phyloP scores from a whole-genome alignment of 495 filamentous ascomycete species.

The Parathielavia hyrcaniae region DNA sequence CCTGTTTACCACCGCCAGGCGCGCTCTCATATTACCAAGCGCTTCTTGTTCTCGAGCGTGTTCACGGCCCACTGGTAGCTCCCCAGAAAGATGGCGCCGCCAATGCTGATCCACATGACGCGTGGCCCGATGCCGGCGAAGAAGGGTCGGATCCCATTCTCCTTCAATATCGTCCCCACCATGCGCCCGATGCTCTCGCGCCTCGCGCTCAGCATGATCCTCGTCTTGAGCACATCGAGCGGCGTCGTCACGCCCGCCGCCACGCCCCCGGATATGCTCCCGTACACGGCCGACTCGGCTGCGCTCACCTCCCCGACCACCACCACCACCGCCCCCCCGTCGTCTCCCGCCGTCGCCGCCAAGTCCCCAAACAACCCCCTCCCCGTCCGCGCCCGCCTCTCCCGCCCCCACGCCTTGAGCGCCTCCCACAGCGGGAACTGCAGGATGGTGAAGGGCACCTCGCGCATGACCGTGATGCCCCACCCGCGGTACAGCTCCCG shows the following conservation, averaged over 20 bases:
- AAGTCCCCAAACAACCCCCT: slow-evolving; percentile 44
- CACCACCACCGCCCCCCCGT: background rate
- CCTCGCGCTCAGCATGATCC: slow-evolving; percentile 78
- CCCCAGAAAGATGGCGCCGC: slow-evolving; percentile 90
- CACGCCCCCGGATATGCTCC: slow-evolving; percentile 73
- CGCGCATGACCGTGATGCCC: slow-evolving; percentile 83
- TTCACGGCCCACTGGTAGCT: slow-evolving; percentile 91
- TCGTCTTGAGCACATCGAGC: slow-evolving; percentile 91
- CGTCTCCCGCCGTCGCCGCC: background rate
- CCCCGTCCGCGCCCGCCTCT: slow-evolving; percentile 34
- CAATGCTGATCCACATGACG: slow-evolving; percentile 88
- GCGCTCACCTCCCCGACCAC: slow-evolving; percentile 51
- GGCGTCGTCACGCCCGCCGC: slow-evolving; percentile 89
- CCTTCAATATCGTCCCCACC: slow-evolving; percentile 58
- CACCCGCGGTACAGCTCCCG: slow-evolving; percentile 85
- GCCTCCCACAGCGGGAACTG: slow-evolving; percentile 97
- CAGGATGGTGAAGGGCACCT: slow-evolving; percentile 94
- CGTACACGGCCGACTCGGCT: slow-evolving; percentile 78
- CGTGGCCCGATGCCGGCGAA: slow-evolving; percentile 84
- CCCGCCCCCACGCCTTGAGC: slow-evolving; percentile 58
- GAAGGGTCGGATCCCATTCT: slow-evolving; percentile 69
- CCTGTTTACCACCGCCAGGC: background rate
- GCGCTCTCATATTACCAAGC: background rate
- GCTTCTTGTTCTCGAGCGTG: slow-evolving; percentile 46
- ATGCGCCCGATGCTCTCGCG: slow-evolving; percentile 53